A percentile compares a stretch with the other conserved stretches of the same genome.
Evolutionary conservation across 495 filamentous ascomycete genomes (phyloP).

Genomic region (Hypoxylon subgilvum): DNA sequence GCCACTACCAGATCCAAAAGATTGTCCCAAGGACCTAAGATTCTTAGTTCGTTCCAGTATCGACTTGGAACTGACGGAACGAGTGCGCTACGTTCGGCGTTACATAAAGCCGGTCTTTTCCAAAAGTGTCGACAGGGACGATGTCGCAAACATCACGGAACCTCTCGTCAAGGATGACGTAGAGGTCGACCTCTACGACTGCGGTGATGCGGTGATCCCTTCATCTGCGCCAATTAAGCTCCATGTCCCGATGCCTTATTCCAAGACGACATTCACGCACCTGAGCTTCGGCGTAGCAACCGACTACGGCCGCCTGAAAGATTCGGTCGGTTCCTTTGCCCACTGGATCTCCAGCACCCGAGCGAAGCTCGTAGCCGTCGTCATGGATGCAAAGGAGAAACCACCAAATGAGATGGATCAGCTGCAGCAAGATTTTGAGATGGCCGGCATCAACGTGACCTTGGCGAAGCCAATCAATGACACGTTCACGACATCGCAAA

Average conservation of each 20-base stretch:
- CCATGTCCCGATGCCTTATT: conserved; percentile 43
- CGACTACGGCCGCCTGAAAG: conserved; percentile 59
- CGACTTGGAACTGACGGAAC: conserved; percentile 44
- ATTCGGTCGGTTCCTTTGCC: conserved; percentile 60
- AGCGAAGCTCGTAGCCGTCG: conserved; percentile 61
- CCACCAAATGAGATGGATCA: conserved; percentile 30
- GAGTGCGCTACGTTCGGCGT: conserved; percentile 46
- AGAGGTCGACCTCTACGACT: conserved; percentile 43
- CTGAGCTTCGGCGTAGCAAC: conserved; percentile 66
- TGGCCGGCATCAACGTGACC: conserved; percentile 56
- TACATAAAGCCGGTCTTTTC: conserved; percentile 43
- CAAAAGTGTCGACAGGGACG: conserved; percentile 31
- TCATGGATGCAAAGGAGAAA: conserved; percentile 54
- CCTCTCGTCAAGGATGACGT: conserved; percentile 41
- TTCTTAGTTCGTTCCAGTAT: conserved; percentile 28
- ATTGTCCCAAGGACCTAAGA: conserved; percentile 19
- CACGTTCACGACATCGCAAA: conserved; percentile 56
- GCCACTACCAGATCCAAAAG: conserved; percentile 18
- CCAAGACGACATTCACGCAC: conserved; percentile 38
- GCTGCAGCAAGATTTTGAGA: conserved; percentile 41
- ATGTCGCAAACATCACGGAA: conserved; percentile 40
- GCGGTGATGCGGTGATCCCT: conserved; percentile 23
- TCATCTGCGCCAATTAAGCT: conserved; percentile 42
- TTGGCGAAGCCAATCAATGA: conserved; percentile 60
- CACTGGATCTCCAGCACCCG: conserved; percentile 67